Percentiles rank a stretch among this genome's conserved stretches.
Evolutionary conservation across 2,329 filamentous ascomycete species (phyloP).

Genomic region (Nigrograna mackinnonii): DNA sequence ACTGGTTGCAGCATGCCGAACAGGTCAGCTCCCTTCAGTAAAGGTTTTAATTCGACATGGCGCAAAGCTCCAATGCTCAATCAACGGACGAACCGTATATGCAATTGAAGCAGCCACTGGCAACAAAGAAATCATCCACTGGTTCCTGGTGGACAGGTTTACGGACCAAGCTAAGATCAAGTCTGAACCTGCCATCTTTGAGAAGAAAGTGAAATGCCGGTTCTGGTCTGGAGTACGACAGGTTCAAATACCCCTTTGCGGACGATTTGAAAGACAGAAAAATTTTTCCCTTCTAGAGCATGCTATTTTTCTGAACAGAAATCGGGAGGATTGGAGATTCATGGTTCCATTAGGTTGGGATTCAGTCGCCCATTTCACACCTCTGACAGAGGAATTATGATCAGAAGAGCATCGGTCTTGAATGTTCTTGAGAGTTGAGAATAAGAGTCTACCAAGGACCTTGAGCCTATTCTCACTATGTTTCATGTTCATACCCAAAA

Average conservation of each 20-base stretch:
- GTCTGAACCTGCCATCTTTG: not conserved
- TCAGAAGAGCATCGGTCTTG: too few species aligned
- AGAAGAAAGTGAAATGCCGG: not conserved
- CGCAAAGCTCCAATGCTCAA: not conserved
- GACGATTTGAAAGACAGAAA: not conserved
- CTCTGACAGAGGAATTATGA: too few species aligned
- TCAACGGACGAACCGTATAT: not conserved
- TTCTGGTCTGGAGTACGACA: not conserved
- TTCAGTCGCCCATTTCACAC: too few species aligned
- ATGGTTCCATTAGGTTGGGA: conserved; percentile 16
- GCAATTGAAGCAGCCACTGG: not conserved
- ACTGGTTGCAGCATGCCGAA: not conserved
- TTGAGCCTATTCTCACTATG: too few species aligned
- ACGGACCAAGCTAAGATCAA: not conserved
- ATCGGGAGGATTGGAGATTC: not conserved
- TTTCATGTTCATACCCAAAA: too few species aligned
- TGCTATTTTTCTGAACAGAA: not conserved
- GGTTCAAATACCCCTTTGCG: not conserved
- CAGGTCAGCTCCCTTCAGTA: not conserved
- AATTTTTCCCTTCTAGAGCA: not conserved
- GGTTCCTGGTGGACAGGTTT: not conserved
- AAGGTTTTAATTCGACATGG: not conserved
- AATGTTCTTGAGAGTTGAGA: too few species aligned
- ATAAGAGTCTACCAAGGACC: too few species aligned
- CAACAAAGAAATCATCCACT: not conserved